These are phyloP conservation scores for Pseudogymnoascus verrucosus DNA, from an alignment of 2,329 filamentous ascomycete genomes.

Conservation along the genomic window DNA sequence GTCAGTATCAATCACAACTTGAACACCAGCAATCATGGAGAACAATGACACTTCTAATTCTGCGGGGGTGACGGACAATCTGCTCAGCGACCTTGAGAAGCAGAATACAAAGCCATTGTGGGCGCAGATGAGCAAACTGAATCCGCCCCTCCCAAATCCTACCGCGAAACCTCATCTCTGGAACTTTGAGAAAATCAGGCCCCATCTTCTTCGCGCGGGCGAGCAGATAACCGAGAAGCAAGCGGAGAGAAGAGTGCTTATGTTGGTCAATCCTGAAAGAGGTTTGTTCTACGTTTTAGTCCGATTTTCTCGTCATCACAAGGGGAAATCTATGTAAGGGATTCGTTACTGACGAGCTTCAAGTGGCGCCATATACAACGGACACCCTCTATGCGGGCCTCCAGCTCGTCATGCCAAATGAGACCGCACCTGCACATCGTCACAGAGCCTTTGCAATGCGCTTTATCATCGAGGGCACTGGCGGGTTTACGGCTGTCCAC, in stretches of 20 bases:
- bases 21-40: neutral
- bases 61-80: neutral
- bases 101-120: slow-evolving; percentile 34
- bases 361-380: slow-evolving; percentile 46
- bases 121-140: slow-evolving; percentile 40
- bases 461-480: slow-evolving; percentile 49
- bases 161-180: slow-evolving; percentile 33
- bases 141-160: slow-evolving; percentile 40
- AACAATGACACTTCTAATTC: neutral
- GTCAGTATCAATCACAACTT: neutral
- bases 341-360: slow-evolving; percentile 15
- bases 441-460: slow-evolving; percentile 49
- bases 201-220: slow-evolving; percentile 29
- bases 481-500: slow-evolving; percentile 50
- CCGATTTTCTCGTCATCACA: slow-evolving; percentile 28
- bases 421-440: slow-evolving; percentile 46
- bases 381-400: slow-evolving; percentile 51
- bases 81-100: slow-evolving; percentile 5
- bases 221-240: slow-evolving; percentile 32
- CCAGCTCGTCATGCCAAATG: slow-evolving; percentile 48
- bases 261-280: slow-evolving; percentile 34
- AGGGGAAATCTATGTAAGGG: slow-evolving; percentile 30
- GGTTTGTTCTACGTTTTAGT: slow-evolving; percentile 30
- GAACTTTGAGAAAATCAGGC: slow-evolving; percentile 30
- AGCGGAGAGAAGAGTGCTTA: slow-evolving; percentile 35